Percentiles rank a stretch among this genome's conserved stretches.
Conservation (phyloP, 768 basidiomycete genomes). For the Multifurca ochricompacta region DNA sequence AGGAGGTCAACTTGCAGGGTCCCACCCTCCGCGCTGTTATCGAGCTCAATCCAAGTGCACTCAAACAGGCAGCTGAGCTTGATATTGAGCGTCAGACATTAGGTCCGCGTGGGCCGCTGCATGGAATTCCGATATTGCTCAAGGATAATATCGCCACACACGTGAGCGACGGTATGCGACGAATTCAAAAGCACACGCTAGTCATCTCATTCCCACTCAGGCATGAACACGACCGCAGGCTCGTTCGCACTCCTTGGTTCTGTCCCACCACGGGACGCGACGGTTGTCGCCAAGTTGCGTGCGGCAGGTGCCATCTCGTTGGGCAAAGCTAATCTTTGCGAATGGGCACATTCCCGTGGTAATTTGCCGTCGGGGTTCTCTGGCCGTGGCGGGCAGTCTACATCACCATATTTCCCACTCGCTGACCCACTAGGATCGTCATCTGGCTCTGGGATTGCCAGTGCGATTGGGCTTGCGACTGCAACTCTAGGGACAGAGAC, state of each 20-base stretch:
- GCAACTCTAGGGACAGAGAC: conserved; percentile 42
- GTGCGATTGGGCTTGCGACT: conserved; percentile 37
- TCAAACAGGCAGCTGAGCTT: conserved; percentile 30
- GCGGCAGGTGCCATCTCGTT: conserved; percentile 33
- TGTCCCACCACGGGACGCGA: conserved; percentile 30
- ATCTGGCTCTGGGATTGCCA: conserved; percentile 32
- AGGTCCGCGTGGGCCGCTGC: conserved; percentile 27
- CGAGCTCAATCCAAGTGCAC: conserved; percentile 32
- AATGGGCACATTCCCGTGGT: conserved; percentile 37
- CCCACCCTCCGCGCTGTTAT: no score
- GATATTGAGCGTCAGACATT: conserved; percentile 22
- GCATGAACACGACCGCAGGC: no score
- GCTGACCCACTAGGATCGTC: no score
- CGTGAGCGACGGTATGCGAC: conserved; percentile 26
- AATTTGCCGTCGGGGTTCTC: conserved; percentile 28
- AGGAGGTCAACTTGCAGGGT: no score
- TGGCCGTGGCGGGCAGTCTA: no score
- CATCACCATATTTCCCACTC: no score
- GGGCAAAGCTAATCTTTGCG: conserved; percentile 36
- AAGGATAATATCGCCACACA: conserved; percentile 33
- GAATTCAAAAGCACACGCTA: no score
- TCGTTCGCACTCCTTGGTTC: no score
- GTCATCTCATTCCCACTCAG: no score
- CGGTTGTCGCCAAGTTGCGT: conserved; percentile 29
- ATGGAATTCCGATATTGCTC: conserved; percentile 31